These are phyloP conservation scores for Fonsecaea monophora DNA, from an alignment of 2,329 filamentous ascomycete genomes.

Conservation along the genomic window DNA sequence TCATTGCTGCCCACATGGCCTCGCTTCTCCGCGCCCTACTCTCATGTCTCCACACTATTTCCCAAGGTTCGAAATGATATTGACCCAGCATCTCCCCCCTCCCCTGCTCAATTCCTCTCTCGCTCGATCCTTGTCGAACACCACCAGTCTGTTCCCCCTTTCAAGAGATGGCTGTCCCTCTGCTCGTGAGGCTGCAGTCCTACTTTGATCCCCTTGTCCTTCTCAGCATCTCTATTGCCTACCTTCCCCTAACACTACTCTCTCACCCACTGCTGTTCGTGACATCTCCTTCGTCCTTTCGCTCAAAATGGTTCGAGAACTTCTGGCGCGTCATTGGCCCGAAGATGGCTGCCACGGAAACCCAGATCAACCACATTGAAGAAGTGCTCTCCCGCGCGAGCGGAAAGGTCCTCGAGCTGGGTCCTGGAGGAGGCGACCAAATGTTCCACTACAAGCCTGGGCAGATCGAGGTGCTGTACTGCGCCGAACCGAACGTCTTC, in stretches of 20 bases:
- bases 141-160: background rate
- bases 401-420: slow-evolving; percentile 54
- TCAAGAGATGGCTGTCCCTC: slow-evolving; percentile 23
- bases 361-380: slow-evolving; percentile 34
- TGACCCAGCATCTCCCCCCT: background rate
- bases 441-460: slow-evolving; percentile 48
- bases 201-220: slow-evolving; percentile 29
- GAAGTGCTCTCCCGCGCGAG: slow-evolving; percentile 41
- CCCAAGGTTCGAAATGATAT: background rate
- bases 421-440: slow-evolving; percentile 55
- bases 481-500: slow-evolving; percentile 51
- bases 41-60: background rate
- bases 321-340: slow-evolving; percentile 35
- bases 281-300: slow-evolving; percentile 29
- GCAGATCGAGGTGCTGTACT: slow-evolving; percentile 48
- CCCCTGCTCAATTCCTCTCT: background rate
- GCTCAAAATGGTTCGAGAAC: slow-evolving; percentile 37
- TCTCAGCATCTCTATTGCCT: slow-evolving; percentile 30
- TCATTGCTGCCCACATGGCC: too few species aligned
- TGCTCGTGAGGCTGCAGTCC: slow-evolving; percentile 23
- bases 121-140: background rate
- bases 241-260: slow-evolving; percentile 29
- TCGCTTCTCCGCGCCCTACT: background rate
- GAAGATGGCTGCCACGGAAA: slow-evolving; percentile 33
- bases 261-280: slow-evolving; percentile 32